phyloP scores from a whole-genome alignment of 768 basidiomycete genomes.

The Kwoniella heveanensis region DNA sequence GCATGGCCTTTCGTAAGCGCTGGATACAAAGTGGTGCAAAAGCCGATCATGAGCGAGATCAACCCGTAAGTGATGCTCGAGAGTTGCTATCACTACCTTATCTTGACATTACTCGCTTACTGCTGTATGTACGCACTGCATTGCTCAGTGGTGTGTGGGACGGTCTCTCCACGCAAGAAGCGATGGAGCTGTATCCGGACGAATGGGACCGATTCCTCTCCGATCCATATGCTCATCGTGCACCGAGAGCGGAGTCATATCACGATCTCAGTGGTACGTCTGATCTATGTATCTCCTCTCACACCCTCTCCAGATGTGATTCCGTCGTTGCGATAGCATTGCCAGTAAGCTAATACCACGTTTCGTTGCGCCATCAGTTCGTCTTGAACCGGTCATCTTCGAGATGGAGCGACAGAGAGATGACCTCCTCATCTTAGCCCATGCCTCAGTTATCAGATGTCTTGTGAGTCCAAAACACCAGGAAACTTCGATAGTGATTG shows the following conservation, averaged over 20 bases:
- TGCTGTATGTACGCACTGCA: too few species aligned
- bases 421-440: conserved; percentile 93
- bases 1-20: conserved; percentile 87
- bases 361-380: conserved; percentile 63
- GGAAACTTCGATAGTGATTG: neutral
- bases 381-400: conserved; percentile 86
- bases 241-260: conserved; percentile 93
- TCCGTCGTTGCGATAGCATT: too few species aligned
- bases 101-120: too few species aligned
- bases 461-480: conserved; percentile 58
- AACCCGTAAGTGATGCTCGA: conserved; percentile 77
- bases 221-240: conserved; percentile 90
- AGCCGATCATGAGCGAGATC: conserved; percentile 95
- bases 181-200: conserved; percentile 82
- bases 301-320: too few species aligned
- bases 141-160: conserved; percentile 77
- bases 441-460: conserved; percentile 96
- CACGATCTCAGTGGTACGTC: conserved; percentile 76
- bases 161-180: conserved; percentile 86
- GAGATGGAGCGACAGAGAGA: conserved; percentile 93
- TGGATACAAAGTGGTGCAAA: conserved; percentile 74
- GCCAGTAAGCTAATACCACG: conserved; percentile 32
- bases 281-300: too few species aligned
- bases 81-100: too few species aligned
- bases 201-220: conserved; percentile 91